Conservation (phyloP, 177 flowering plant genomes). For the Vitis hybrid region DNA sequence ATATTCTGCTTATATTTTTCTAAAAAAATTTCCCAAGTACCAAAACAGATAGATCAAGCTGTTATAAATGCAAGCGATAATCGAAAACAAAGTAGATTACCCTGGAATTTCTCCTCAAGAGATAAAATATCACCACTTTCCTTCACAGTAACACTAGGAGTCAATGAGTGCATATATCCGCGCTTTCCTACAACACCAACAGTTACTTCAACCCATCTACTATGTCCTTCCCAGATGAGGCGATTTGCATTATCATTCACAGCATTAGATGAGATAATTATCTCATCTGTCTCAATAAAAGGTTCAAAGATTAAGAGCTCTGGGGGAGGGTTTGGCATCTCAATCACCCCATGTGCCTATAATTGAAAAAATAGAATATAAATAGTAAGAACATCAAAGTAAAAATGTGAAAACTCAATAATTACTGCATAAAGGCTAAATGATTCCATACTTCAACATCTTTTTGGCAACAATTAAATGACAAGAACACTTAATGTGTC, state of each 20-base stretch:
- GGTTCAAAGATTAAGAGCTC: slow-evolving; percentile 81
- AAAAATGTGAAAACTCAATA: no score
- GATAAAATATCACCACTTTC: slow-evolving; percentile 87
- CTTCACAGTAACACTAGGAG: slow-evolving; percentile 89
- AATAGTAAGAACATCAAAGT: background rate
- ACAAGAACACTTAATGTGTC: no score
- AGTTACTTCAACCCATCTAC: slow-evolving; percentile 89
- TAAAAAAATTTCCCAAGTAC: no score
- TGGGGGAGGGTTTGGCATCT: slow-evolving; percentile 93
- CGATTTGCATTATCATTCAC: slow-evolving; percentile 27
- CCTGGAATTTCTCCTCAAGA: slow-evolving; percentile 95
- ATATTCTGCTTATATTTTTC: no score
- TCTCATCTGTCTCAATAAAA: slow-evolving; percentile 85
- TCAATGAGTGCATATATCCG: slow-evolving; percentile 76
- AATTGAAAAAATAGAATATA: background rate
- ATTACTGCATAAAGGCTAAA: no score
- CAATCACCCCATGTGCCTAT: slow-evolving; percentile 87
- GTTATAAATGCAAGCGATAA: background rate
- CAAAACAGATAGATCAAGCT: no score
- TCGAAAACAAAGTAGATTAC: slow-evolving; percentile 23
- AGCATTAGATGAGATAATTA: slow-evolving; percentile 57
- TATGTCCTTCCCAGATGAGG: slow-evolving; percentile 69
- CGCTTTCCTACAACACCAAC: slow-evolving; percentile 82
- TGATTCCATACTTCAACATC: no score
- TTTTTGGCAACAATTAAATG: no score